Evolutionary conservation across 768 basidiomycete genomes (phyloP), one percentile per base, ranked within the genome.

Genomic region (Naganishia antarctica): DNA sequence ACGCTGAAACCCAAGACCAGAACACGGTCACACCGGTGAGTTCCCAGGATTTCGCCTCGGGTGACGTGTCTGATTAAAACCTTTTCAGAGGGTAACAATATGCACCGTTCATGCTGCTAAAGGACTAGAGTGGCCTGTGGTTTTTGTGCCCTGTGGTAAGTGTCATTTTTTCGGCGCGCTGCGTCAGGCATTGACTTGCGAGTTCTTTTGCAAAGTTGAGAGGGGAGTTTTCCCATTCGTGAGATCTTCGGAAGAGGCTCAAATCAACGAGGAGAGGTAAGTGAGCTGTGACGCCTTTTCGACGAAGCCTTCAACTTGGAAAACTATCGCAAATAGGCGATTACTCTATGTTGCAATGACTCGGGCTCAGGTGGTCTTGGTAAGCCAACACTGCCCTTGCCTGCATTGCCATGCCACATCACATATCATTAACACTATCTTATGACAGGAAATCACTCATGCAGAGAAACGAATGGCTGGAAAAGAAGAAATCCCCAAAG

Each of bases 71-170:
- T n/a, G 11, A 16, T 3, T 46, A 21, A 63, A 47, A 45, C 31
- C 28, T 18, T 12, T 21, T 60, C 21, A 89, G 87, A 89, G 87
- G 82, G 89, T 92, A 7, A 87, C 86, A 0, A 84, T 92, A 46
- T 82, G 87, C 1, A 93, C 91, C 0, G 90, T 90, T 61, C 91
- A 94, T 78, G 84, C 89, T 34, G 90, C 90, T 0, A 94, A 94
- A 74, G 90, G 91, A 0, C 79, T 92, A 8, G 91, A 94, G 76
- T 94, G 90, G 90, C 90, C 91, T 0, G 87, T 91, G 1, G 89
- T 92, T 0, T 86, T 92, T 66, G 80, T 79, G 7, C 76, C 76
- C 6, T 70, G 73, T 37, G 70, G 73, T 74, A 21, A 69, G 72
- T 65, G 2, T 23, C 0, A 13, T 2, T 25, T 15, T 37, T 37